Evolutionary conservation across 441 rosid species (phyloP).

Genomic region (Heliophila coronopifolia): DNA sequence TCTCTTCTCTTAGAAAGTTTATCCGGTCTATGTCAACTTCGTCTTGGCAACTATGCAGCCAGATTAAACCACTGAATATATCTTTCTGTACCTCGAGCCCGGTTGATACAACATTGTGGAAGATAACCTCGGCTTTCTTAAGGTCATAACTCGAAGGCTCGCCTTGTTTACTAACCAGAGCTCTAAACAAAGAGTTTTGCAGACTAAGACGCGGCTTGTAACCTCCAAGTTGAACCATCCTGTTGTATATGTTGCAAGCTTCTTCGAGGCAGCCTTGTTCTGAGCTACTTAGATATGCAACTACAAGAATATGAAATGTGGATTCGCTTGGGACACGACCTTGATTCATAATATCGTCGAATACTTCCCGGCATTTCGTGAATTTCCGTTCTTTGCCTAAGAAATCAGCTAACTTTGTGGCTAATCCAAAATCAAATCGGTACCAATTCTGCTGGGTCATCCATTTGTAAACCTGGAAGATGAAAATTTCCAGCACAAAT

Average conservation of each 20-base stretch:
- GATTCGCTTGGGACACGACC: conserved; percentile 86
- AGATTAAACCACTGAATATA: conserved; percentile 61
- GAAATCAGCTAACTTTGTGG: conserved; percentile 80
- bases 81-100: conserved; percentile 66
- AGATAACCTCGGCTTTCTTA: conserved; percentile 81
- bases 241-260: conserved; percentile 71
- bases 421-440: conserved; percentile 71
- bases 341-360: conserved; percentile 72
- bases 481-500: conserved; percentile 5
- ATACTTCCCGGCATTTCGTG: conserved; percentile 68
- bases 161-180: conserved; percentile 55
- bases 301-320: conserved; percentile 69
- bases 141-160: conserved; percentile 46
- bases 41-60: conserved; percentile 85
- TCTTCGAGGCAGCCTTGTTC: conserved; percentile 66
- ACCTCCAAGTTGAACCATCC: conserved; percentile 91
- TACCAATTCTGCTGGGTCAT: conserved; percentile 85
- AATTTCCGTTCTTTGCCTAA: conserved; percentile 76
- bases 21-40: conserved; percentile 50
- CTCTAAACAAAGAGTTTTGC: conserved; percentile 76
- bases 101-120: conserved; percentile 56
- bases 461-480: conserved; percentile 81
- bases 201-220: conserved; percentile 57
- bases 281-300: conserved; percentile 71
- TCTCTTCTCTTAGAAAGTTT: conserved; percentile 47